phyloP scores from a whole-genome alignment of 257 asterid species.

The Prunella vulgaris region DNA sequence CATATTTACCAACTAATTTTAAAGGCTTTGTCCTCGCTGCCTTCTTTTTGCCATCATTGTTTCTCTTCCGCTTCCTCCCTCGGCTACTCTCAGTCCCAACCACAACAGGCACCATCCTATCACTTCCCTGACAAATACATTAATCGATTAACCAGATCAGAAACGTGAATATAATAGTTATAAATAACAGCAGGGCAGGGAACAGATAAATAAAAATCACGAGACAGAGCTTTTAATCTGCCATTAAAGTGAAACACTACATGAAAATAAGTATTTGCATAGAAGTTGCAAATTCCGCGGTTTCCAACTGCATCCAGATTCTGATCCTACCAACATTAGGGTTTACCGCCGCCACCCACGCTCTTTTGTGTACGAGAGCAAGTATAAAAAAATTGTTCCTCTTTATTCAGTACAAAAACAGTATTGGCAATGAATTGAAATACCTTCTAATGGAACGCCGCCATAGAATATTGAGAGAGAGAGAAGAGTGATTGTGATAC shows the following conservation, averaged over 20 bases:
- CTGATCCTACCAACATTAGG: background rate
- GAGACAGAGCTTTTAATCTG: background rate
- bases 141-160: constrained; percentile 14
- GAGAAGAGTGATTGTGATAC: constrained; percentile 19
- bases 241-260: background rate
- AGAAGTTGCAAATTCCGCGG: background rate
- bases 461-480: constrained; percentile 23
- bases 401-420: background rate
- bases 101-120: constrained; percentile 42
- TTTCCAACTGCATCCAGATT: constrained; percentile 9
- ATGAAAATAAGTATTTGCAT: background rate
- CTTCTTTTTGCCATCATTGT: constrained; percentile 49
- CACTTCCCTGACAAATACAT: constrained; percentile 18
- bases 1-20: constrained; percentile 57
- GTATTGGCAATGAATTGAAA: background rate
- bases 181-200: background rate
- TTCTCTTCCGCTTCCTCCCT: constrained; percentile 71
- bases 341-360: background rate
- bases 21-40: too few species aligned
- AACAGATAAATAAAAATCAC: background rate
- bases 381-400: background rate
- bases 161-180: background rate
- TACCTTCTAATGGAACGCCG: constrained; percentile 22
- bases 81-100: constrained; percentile 34
- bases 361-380: background rate